Evolutionary conservation across 305 asterid species (phyloP).

Genomic region (Rubia balearica): DNA sequence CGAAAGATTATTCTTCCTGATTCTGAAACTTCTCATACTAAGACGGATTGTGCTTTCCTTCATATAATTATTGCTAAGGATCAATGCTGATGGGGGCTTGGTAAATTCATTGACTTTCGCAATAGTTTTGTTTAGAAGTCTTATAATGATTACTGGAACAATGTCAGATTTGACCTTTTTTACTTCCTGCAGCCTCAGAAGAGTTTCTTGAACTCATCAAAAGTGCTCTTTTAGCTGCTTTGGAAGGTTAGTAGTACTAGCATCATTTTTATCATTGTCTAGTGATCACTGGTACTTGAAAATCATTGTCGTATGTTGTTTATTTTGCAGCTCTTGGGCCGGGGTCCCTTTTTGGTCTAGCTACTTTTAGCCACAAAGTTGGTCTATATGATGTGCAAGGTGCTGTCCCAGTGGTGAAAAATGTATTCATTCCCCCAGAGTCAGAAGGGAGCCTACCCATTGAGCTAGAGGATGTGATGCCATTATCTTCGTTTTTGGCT

Average conservation of each 20-base stretch:
- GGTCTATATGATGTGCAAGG: conserved; percentile 98
- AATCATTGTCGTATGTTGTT: conserved; percentile 20
- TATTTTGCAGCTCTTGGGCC: conserved; percentile 75
- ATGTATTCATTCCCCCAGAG: conserved; percentile 83
- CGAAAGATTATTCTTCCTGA: not conserved
- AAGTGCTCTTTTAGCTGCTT: conserved; percentile 90
- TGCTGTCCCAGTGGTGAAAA: conserved; percentile 93
- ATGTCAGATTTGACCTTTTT: not conserved
- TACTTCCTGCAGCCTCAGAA: conserved; percentile 74
- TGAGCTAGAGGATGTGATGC: conserved; percentile 97
- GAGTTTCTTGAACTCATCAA: conserved; percentile 95
- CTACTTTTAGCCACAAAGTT: conserved; percentile 95
- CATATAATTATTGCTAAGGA: not conserved
- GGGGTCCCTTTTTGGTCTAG: conserved; percentile 96
- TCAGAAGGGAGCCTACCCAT: conserved; percentile 53
- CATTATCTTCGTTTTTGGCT: conserved; percentile 87
- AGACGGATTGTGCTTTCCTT: not conserved
- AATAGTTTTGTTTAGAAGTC: not conserved
- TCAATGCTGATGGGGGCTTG: not conserved
- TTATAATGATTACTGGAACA: not conserved
- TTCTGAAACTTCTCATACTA: not conserved
- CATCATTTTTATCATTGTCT: conserved; percentile 6
- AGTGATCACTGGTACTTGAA: not conserved
- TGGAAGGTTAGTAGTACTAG: conserved; percentile 62
- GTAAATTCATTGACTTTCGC: not conserved